These are phyloP conservation scores for Exutisphaerella laricina DNA, from an alignment of 2,329 filamentous ascomycete species.

Conservation along the genomic window DNA sequence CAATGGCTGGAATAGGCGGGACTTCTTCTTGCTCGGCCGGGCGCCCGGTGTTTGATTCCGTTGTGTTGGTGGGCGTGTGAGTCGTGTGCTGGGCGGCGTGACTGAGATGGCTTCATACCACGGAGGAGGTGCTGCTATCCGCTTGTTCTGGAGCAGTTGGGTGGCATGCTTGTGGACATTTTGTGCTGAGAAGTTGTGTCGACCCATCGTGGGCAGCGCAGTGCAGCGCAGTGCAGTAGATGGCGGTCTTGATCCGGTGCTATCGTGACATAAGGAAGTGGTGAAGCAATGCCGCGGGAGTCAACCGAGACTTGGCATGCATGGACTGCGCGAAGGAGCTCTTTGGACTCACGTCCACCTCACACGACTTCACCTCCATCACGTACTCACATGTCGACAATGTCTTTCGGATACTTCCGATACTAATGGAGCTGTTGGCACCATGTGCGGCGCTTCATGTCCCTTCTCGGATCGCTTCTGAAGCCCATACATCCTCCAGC, in stretches of 20 bases:
- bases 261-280: too few species aligned
- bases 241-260: too few species aligned
- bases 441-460: conserved; percentile 60
- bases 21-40: conserved; percentile 57
- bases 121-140: conserved; percentile 40
- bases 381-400: too few species aligned
- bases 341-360: conserved; percentile 3
- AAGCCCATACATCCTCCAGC: conserved; percentile 44
- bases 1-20: conserved; percentile 74
- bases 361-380: conserved; percentile 11
- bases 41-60: conserved; percentile 47
- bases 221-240: too few species aligned
- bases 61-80: conserved; percentile 51
- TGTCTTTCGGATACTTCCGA: conserved; percentile 6
- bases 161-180: conserved; percentile 50
- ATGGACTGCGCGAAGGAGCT: background rate
- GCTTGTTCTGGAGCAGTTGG: conserved; percentile 44
- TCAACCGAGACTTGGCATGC: background rate
- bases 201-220: conserved; percentile 47
- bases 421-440: conserved; percentile 20
- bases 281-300: conserved; percentile 9
- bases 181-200: conserved; percentile 47
- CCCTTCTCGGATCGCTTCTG: conserved; percentile 52
- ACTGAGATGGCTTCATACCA: conserved; percentile 55
- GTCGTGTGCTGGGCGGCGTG: conserved; percentile 55